Percentiles rank a stretch among this genome's conserved stretches.
These are phyloP conservation scores for Stephanodiscus triporus DNA, from an alignment of 108 stramenopile genomes.

Conservation along the genomic window DNA sequence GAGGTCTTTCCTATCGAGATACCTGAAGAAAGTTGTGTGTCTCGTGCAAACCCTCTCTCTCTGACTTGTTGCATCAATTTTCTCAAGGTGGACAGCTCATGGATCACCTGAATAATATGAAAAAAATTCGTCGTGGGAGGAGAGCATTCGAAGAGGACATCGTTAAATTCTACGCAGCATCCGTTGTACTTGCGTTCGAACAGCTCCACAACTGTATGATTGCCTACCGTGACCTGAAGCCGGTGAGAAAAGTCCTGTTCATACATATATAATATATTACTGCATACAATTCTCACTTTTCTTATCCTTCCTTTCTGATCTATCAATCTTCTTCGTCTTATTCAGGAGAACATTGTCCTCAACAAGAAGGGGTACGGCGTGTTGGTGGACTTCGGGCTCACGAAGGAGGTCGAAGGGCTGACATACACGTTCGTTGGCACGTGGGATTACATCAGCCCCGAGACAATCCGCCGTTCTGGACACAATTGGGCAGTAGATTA, in stretches of 20 bases:
- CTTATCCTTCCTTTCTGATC: constrained; percentile 15
- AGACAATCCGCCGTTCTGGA: constrained; percentile 60
- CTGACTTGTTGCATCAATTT: background rate
- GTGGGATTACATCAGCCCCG: constrained; percentile 67
- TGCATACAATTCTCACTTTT: background rate
- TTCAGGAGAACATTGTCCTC: constrained; percentile 60
- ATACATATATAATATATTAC: constrained; percentile 16
- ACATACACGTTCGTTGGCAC: constrained; percentile 68
- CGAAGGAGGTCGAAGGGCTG: constrained; percentile 59
- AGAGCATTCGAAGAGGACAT: constrained; percentile 36
- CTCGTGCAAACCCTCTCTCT: no score
- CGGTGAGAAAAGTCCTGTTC: constrained; percentile 45
- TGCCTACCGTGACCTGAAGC: constrained; percentile 73
- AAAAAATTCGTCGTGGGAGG: constrained; percentile 26
- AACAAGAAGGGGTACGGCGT: constrained; percentile 56
- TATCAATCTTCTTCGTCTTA: constrained; percentile 46
- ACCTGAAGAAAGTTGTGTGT: background rate
- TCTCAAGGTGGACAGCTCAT: constrained; percentile 19
- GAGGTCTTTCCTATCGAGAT: constrained; percentile 2
- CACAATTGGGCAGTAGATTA: constrained; percentile 79
- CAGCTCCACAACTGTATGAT: constrained; percentile 67
- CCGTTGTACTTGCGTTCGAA: constrained; percentile 68
- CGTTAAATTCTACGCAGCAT: constrained; percentile 73
- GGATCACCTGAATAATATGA: constrained; percentile 22
- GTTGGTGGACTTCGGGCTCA: constrained; percentile 70